Percentiles rank a stretch among this genome's conserved stretches.
Evolutionary conservation across 2,329 filamentous ascomycete genomes (phyloP).

Genomic region (Cladophialophora chaetospira): DNA sequence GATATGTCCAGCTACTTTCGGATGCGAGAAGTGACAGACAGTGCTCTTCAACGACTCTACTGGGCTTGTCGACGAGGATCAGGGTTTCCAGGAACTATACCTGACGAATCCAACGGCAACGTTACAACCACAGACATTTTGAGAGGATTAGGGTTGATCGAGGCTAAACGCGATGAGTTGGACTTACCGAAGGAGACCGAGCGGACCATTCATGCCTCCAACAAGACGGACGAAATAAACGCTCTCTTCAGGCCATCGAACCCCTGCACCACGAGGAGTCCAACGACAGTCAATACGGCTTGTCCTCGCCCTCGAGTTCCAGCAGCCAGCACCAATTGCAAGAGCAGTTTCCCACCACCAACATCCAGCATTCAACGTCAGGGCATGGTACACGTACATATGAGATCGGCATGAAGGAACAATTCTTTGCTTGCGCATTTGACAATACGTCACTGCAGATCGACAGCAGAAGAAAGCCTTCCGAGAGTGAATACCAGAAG

Average conservation of each 20-base stretch:
- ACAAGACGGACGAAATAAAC: background rate
- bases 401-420: background rate
- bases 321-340: background rate
- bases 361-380: background rate
- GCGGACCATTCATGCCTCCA: background rate
- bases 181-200: background rate
- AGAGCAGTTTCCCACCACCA: background rate
- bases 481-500: background rate
- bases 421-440: background rate
- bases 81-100: background rate
- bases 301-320: background rate
- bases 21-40: background rate
- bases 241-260: background rate
- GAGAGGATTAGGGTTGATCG: background rate
- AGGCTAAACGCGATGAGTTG: background rate
- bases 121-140: background rate
- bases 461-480: background rate
- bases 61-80: background rate
- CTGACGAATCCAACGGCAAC: background rate
- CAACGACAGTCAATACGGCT: background rate
- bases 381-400: background rate
- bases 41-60: background rate
- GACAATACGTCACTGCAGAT: background rate
- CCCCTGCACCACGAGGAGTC: background rate
- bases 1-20: background rate